Evolutionary conservation across 2,329 filamentous ascomycete species (phyloP).

Genomic region (Cladosporium sp.): DNA sequence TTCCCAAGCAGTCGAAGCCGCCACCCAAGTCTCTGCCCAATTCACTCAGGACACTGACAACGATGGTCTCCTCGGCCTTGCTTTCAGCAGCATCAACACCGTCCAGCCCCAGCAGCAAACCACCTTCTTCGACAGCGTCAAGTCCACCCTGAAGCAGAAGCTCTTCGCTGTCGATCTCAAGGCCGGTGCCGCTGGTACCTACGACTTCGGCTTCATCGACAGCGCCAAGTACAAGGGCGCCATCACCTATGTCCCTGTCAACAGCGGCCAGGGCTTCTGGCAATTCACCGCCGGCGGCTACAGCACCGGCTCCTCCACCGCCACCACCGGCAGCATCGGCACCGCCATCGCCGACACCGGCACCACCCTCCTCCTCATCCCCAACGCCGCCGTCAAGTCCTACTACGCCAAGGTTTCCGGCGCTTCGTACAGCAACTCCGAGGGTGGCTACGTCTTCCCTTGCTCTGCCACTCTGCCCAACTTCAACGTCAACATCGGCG

Average conservation of each 20-base stretch:
- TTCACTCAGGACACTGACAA: conserved; percentile 51
- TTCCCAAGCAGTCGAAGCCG: conserved; percentile 63
- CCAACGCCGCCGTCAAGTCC: conserved; percentile 47
- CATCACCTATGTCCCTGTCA: conserved; percentile 54
- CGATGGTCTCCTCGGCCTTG: conserved; percentile 59
- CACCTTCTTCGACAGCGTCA: conserved; percentile 60
- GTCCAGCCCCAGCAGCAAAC: conserved; percentile 47
- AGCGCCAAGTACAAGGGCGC: conserved; percentile 48
- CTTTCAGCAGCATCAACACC: conserved; percentile 58
- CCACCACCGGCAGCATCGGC: conserved; percentile 43
- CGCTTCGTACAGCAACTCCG: conserved; percentile 42
- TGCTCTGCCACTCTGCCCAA: conserved; percentile 50
- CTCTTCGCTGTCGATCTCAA: conserved; percentile 58
- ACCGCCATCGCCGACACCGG: conserved; percentile 65
- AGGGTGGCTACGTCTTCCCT: conserved; percentile 55
- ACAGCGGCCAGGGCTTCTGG: conserved; percentile 61
- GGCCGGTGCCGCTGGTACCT: conserved; percentile 49
- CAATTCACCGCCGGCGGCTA: conserved; percentile 55
- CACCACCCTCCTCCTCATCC: conserved; percentile 62
- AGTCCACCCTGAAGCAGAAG: conserved; percentile 45
- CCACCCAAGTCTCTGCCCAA: conserved; percentile 51
- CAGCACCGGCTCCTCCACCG: conserved; percentile 45
- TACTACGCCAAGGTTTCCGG: conserved; percentile 59
- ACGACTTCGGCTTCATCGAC: conserved; percentile 60
- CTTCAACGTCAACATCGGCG: conserved; percentile 50